Evolutionary conservation across 768 basidiomycete species (phyloP), one percentile per base, ranked within the genome.

Genomic region (Paxillus rubicundulus): DNA sequence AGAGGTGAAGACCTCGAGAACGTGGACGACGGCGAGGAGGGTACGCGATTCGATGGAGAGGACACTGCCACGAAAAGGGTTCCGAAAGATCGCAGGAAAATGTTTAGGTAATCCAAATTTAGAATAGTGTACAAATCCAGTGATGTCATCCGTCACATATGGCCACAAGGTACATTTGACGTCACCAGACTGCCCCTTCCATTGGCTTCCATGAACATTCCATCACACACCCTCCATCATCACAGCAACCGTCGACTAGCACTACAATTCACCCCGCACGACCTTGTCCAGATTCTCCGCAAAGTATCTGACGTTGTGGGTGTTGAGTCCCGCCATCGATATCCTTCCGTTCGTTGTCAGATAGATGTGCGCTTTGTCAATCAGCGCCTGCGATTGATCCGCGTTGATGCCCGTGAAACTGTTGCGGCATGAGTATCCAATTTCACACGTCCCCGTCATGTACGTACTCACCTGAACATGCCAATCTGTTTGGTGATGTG

Each of bases 401-500:
- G 76, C 67, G 49, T 71, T 83, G 67, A 97, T 76, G 18, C 93
- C 94, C 28, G 92, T 95, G 73, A 89, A 95, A 70, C 91, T 92
- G 67, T 57, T 17, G 17, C 20, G 4, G 34, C 45, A 33, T 46
- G 18, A 24, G n/a, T n/a, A 24, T 64, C 54, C 16, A 9, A 38
- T 8, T 4, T 24, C 24, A 24, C 24, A 24, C 4, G 4, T 28
- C 9, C 12, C 10, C 45, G 47, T 17, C 28, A 47, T 30, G 36
- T 10, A 45, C 37, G 20, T 36, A 63, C 77, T 54, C 68, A 92
- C 85, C 89, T 92, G 79, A 95, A 97, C 95, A 96, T 97, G 51
- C 95, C 96, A 71, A 98, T 98, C 77, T 98, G 97, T 47, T 84
- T 82, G 61, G 87, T 75, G 63, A 99, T 96, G 72, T 98, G 96